phyloP scores from a whole-genome alignment of 257 asterid species.

The Scutellaria baicalensis region DNA sequence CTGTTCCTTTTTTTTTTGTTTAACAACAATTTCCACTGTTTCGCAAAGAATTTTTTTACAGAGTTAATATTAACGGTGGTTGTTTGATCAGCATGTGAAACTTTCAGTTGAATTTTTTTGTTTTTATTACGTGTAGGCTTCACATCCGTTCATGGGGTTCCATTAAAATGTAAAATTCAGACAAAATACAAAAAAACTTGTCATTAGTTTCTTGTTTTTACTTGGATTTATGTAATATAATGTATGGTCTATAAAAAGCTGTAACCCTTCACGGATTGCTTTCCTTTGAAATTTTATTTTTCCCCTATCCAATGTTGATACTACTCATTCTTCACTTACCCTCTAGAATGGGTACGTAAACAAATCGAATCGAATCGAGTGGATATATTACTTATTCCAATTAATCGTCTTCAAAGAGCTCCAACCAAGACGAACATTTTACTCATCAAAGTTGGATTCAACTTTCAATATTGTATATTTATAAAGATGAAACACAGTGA shows the following conservation, averaged over 20 bases:
- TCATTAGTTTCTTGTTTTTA: not conserved
- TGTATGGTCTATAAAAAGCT: constrained; percentile 7
- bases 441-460: no score
- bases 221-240: constrained; percentile 5
- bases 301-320: not conserved
- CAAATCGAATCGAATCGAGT: no score
- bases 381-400: no score
- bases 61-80: constrained; percentile 7
- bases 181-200: not conserved
- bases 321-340: not conserved
- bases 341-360: no score
- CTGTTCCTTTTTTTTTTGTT: no score
- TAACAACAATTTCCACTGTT: not conserved
- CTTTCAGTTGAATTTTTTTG: constrained; percentile 27
- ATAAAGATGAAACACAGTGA: no score
- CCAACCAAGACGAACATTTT: no score
- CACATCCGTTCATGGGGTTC: constrained; percentile 13
- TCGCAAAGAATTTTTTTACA: not conserved
- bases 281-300: not conserved
- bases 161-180: not conserved
- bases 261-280: constrained; percentile 23
- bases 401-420: no score
- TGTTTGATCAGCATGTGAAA: constrained; percentile 48
- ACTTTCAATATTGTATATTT: no score
- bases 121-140: constrained; percentile 23